Conservation (phyloP, 2,329 filamentous ascomycete genomes). For the Aspergillus arachidicola region DNA sequence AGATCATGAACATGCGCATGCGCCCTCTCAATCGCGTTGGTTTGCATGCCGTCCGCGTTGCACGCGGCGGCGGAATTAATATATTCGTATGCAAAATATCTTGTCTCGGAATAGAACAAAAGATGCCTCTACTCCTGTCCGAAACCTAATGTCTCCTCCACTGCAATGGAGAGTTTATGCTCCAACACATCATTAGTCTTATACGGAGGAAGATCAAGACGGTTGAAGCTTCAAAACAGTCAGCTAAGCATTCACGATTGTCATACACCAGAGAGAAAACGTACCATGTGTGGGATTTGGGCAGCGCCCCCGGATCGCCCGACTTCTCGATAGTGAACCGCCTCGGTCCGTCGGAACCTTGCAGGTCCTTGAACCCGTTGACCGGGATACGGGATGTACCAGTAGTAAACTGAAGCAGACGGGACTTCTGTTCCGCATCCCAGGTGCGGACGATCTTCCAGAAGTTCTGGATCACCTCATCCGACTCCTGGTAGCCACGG, state of each 20-base stretch:
- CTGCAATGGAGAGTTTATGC: constrained; percentile 90
- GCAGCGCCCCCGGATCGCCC: constrained; percentile 84
- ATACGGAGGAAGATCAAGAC: constrained; percentile 90
- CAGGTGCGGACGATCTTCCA: constrained; percentile 94
- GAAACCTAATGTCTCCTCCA: constrained; percentile 98
- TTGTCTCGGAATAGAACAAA: constrained; percentile 8
- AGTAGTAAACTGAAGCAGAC: constrained; percentile 93
- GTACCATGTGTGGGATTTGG: constrained; percentile 97
- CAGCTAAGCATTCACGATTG: not conserved
- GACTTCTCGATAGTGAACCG: constrained; percentile 98
- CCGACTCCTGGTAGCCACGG: constrained; percentile 94
- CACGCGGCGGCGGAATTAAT: constrained; percentile 4
- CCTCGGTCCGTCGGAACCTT: constrained; percentile 92
- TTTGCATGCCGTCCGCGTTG: constrained; percentile 4
- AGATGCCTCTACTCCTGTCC: constrained; percentile 77
- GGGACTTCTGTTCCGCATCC: constrained; percentile 98
- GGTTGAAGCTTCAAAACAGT: constrained; percentile 75
- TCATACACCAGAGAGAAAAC: constrained; percentile 38
- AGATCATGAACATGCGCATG: not conserved
- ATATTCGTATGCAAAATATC: constrained; percentile 16
- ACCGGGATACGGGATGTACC: constrained; percentile 97
- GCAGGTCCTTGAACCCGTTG: constrained; percentile 98
- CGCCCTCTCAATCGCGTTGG: constrained; percentile 3
- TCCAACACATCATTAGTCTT: constrained; percentile 84
- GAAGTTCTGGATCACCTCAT: constrained; percentile 97